Base-by-base conservation (phyloP, 1,284 basidiomycete genomes). In the Grifola frondosa region DNA sequence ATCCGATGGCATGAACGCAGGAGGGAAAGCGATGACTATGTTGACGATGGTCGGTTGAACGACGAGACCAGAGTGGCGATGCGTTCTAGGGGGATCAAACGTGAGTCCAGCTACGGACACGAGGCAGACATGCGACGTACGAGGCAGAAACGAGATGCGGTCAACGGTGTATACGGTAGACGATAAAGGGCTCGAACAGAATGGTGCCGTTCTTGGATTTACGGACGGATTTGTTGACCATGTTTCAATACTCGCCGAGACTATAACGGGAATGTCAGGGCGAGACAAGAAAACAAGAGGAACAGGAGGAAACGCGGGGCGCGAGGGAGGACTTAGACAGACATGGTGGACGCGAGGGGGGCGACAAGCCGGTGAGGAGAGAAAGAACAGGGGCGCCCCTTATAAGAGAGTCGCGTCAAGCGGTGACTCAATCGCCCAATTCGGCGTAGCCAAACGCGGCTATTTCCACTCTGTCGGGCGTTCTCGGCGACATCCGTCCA, bases 181-280 rank as follows among this genome's bases (percentile, higher is more conserved):
- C 86, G 67, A 88, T 82, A 70, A 84, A 81, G 50, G 86, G 86
- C 73, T 88, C 86, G 66, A 89, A 89, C 62, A 88, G 78, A 52
- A 88, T 76, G 66, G 84, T 82, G 73, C 86, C 85, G 84, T 86
- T 82, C 75, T 80, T 84, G 63, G 82, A 82, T 69, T 74, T 81
- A 59, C 82, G 84, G 63, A 78, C 71, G 63, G 80, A 78, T 80
- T 81, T 85, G 73, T 86, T 81, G 73, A 88, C 83, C 85, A 88
- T 88, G 74, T 74, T 86, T 73, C 73, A 63, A 68, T 63, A 57
- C 59, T 53, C 60, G 61, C 68, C 69, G 69, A 66, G 68, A 64
- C 61, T 66, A 62, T 65, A 63, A 60, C 54, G 41, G 50, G 59
- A 50, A 46, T 61, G 65, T 61, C 56, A 50, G 64, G 62, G 63